Base-by-base conservation (phyloP, 1,284 basidiomycete species). In the Polyporus tsugae region DNA sequence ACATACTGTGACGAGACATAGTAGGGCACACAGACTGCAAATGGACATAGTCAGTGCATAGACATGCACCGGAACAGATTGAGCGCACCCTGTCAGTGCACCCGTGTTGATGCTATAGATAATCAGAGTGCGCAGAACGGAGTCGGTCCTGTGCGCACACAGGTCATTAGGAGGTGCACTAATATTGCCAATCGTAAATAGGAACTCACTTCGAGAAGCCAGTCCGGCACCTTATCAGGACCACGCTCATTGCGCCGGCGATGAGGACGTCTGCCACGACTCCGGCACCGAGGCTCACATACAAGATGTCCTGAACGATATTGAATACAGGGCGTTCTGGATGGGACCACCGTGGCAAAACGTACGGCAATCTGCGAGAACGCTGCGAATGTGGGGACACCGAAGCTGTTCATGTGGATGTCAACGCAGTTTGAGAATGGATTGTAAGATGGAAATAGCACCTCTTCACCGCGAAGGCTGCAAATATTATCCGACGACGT, bases 391-490 rank as follows among this genome's bases (percentile, higher is more conserved):
- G 25, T 60, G 11, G 67, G 58, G 15, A 70, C 17, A 22, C 64
- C 49, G 38, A 73, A 69, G 38, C 72, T 73, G 59, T 33, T 11
- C 11, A n/a, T 4, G 33, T 1, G 29, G 0, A 6, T n/a, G 38
- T 69, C n/a, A 49, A 57, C 15, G 2, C 55, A 6, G 6, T 38
- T 13, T 2, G 35, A 42, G 6, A 38, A n/a, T 15, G 19, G n/a
- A 2, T 4, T 6, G 4, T 10, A 46, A 22, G 4, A 63, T 4
- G 33, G 6, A 15, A 6, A 2, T 57, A 60, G 19, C 42, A 73
- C 72, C 70, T 69, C 52, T 66, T 73, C 3, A 72, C 64, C 3
- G 67, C 63, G 15, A 73, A 73, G 15, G 65, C 72, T 73, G 46
- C 5, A 49, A n/a, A 41, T 5, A 55, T 15, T 44, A 49, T 25